These are phyloP conservation scores for Sporothrix brunneoviolacea DNA, from an alignment of 2,329 filamentous ascomycete species.

Conservation along the genomic window DNA sequence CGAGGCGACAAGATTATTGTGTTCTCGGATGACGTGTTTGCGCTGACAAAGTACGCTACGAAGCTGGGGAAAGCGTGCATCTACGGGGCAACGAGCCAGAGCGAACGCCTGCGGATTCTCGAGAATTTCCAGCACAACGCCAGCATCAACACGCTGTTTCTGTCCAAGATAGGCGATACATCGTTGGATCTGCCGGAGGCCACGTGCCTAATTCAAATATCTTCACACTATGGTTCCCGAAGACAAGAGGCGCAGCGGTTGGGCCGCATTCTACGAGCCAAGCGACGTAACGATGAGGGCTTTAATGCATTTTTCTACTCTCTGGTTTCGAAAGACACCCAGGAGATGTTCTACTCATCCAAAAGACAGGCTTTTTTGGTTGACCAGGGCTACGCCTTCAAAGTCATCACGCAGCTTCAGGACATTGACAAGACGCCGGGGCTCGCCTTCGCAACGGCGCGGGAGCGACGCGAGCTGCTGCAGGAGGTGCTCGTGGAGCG, in stretches of 20 bases:
- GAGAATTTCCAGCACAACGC: conserved; percentile 95
- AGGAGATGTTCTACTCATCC: conserved; percentile 96
- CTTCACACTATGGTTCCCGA: conserved; percentile 92
- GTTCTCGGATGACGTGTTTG: conserved; percentile 96
- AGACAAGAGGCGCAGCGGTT: conserved; percentile 93
- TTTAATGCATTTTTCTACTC: conserved; percentile 99
- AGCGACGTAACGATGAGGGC: conserved; percentile 91
- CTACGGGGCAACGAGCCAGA: conserved; percentile 79
- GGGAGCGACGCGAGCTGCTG: conserved; percentile 77
- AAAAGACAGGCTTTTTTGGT: conserved; percentile 96
- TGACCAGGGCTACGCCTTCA: conserved; percentile 97
- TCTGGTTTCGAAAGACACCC: conserved; percentile 91
- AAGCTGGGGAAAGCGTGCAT: conserved; percentile 86
- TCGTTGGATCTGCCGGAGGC: conserved; percentile 96
- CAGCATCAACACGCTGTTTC: conserved; percentile 82
- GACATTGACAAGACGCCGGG: conserved; percentile 80
- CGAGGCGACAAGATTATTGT: conserved; percentile 97
- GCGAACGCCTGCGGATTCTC: conserved; percentile 77
- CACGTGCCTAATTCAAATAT: conserved; percentile 94
- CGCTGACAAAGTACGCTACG: conserved; percentile 75
- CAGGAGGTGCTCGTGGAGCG: conserved; percentile 86
- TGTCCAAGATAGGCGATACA: conserved; percentile 96
- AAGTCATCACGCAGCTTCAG: conserved; percentile 92
- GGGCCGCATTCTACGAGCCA: conserved; percentile 87
- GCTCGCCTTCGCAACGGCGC: conserved; percentile 70